Percentiles rank a stretch among this genome's conserved stretches.
These are phyloP conservation scores for Hyphodiscus sp. DNA, from an alignment of 2,329 filamentous ascomycete species.

Conservation along the genomic window DNA sequence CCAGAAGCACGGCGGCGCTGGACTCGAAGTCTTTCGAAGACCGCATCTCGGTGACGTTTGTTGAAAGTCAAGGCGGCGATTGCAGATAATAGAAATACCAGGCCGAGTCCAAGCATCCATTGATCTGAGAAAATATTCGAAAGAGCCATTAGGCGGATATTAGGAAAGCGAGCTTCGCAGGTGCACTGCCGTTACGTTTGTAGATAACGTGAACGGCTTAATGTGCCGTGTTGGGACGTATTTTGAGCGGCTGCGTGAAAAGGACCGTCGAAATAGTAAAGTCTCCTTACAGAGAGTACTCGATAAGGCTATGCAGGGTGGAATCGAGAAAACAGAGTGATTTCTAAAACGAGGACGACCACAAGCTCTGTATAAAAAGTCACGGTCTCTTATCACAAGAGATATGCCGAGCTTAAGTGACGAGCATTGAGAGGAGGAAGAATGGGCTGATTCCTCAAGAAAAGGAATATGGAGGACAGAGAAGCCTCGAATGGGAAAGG, in stretches of 20 bases:
- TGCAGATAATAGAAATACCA: conserved; percentile 18
- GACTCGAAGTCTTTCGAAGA: conserved; percentile 21
- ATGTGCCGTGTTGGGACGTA: neutral
- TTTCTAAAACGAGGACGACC: neutral
- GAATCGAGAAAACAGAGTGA: neutral
- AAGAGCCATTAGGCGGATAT: conserved; percentile 13
- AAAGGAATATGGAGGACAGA: conserved; percentile 1
- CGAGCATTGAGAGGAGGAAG: neutral
- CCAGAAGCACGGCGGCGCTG: conserved; percentile 25
- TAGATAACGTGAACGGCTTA: neutral
- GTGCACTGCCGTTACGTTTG: neutral
- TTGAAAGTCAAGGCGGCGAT: conserved; percentile 13
- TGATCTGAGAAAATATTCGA: conserved; percentile 11
- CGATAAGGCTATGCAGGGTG: neutral
- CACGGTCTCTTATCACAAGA: conserved; percentile 2
- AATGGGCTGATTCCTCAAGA: neutral
- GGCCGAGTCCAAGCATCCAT: conserved; percentile 24
- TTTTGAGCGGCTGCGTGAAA: neutral
- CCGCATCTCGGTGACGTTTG: conserved; percentile 20
- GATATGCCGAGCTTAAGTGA: neutral
- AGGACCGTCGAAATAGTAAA: neutral
- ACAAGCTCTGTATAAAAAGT: neutral
- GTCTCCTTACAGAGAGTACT: neutral
- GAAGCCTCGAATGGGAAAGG: conserved; percentile 10
- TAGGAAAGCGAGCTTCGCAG: neutral